Base-by-base conservation (phyloP, 2,329 filamentous ascomycete species). In the Myriosclerotinia duriaeana region DNA sequence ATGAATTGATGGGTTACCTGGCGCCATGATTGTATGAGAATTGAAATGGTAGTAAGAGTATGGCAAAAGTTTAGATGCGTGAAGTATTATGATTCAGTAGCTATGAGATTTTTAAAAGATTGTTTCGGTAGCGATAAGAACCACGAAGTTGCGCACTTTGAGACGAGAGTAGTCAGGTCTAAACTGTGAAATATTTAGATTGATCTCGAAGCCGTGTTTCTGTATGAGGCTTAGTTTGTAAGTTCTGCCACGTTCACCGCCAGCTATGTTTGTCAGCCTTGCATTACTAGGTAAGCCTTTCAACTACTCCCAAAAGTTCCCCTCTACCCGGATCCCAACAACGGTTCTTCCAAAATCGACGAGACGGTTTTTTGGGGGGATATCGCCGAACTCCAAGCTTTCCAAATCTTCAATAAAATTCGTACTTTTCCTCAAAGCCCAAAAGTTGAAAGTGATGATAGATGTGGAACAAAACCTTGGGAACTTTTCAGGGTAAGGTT, bases 1-100 rank as follows among this genome's bases (percentile, higher is more conserved):
- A 14, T 48, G 63, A 7, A 20, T 38, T 46, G 61, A 55, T 46
- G 71, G 65, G 76, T 73, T 75, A 82, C 80, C 78, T 69, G 70
- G 70, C 42, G 70, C 70, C 70, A 72, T 71, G 53, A 46, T 53
- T 30, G 9, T 26, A 26, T 58, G 17, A 26, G 17, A 8, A 38
- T n/a, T 9, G 20, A 20, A 40, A 61, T 20, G n/a, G 38, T 38
- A 60, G 8, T 8, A 2, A 61, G 12, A n/a, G 1, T 12, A 61
- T n/a, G 14, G 30, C 15, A 9, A 11, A 26, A 26, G 8, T 38
- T 38, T 50, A 1, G 50, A 38, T 20, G 14, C 30, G 20, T n/a
- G 5, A n/a, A 14, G 9, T 9, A 36, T 8, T 26, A 12, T 38
- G 20, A 26, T 17, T 40, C 5, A 26, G 8, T 26, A 20, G 12